Percentiles rank a stretch among this genome's conserved stretches.
Conservation (phyloP, 176 grass and related monocot genomes). For the Oryza glaberrima region DNA sequence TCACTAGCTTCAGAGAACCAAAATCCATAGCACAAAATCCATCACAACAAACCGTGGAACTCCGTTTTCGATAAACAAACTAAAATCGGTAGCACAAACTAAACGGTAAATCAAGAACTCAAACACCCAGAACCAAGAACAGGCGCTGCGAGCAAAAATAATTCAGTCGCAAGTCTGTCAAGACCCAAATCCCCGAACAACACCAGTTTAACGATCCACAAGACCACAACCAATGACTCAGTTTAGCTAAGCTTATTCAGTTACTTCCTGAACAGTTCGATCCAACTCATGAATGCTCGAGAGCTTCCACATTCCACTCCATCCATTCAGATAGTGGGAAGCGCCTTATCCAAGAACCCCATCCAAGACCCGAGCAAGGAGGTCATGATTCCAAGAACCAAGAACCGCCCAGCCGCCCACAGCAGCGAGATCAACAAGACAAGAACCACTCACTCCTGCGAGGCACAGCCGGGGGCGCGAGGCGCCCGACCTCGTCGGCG, state of each 20-base stretch:
- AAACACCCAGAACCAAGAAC: conserved; percentile 4
- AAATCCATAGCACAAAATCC: conserved; percentile 24
- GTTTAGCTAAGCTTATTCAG: background rate
- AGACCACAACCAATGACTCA: background rate
- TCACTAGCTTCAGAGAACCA: background rate
- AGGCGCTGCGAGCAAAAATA: background rate
- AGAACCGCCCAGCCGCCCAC: background rate
- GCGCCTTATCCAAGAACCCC: conserved; percentile 24
- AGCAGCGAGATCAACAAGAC: conserved; percentile 23
- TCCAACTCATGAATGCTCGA: conserved; percentile 31
- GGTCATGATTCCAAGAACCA: conserved; percentile 17
- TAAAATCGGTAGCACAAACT: conserved; percentile 14
- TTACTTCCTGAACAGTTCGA: conserved; percentile 11
- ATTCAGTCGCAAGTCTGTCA: background rate
- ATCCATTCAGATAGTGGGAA: background rate
- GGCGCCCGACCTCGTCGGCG: conserved; percentile 31
- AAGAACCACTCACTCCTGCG: conserved; percentile 64
- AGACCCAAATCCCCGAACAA: conserved; percentile 5
- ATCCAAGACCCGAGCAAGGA: background rate
- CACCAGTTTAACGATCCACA: conserved; percentile 15
- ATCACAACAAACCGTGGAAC: conserved; percentile 15
- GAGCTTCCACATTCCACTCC: conserved; percentile 21
- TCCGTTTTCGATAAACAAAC: background rate
- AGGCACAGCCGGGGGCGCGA: conserved; percentile 48
- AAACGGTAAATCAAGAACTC: conserved; percentile 8